Conservation (phyloP, 805 yeast genomes). For the Candida broadrunensis region DNA sequence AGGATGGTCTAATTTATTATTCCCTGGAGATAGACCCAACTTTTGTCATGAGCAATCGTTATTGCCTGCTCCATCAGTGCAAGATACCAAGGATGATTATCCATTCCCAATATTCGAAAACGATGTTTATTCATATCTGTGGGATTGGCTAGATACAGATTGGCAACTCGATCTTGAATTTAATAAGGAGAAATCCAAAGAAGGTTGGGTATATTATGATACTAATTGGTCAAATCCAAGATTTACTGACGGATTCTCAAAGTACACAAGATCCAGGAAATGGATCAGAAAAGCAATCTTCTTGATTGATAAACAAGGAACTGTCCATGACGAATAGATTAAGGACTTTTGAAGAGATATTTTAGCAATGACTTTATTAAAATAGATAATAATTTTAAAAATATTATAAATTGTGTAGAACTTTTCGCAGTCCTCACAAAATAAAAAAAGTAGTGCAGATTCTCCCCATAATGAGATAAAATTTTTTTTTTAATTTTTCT, state of each 20-base stretch:
- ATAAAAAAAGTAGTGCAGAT: no score
- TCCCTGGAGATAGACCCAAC: constrained; percentile 52
- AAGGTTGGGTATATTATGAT: constrained; percentile 58
- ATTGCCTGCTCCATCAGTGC: constrained; percentile 23
- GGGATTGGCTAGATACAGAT: constrained; percentile 56
- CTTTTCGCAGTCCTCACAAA: no score
- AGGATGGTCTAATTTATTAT: constrained; percentile 52
- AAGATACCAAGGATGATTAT: constrained; percentile 30
- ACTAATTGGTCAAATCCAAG: constrained; percentile 46
- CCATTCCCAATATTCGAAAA: constrained; percentile 43
- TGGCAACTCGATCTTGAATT: constrained; percentile 49
- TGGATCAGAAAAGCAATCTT: constrained; percentile 49
- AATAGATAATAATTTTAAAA: no score
- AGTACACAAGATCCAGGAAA: constrained; percentile 50
- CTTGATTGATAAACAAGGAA: constrained; percentile 19
- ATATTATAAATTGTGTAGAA: no score
- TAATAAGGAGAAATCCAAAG: constrained; percentile 31
- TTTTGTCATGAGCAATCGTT: constrained; percentile 43
- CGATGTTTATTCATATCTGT: constrained; percentile 36
- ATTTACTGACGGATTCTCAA: constrained; percentile 42
- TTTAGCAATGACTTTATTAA: no score
- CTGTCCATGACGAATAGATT: constrained; percentile 14
- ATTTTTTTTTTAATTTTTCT: no score
- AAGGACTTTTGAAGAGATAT: no score
- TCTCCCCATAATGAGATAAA: no score